Evolutionary conservation across 1,284 basidiomycete species (phyloP).

Genomic region (Rhizoctonia solani): DNA sequence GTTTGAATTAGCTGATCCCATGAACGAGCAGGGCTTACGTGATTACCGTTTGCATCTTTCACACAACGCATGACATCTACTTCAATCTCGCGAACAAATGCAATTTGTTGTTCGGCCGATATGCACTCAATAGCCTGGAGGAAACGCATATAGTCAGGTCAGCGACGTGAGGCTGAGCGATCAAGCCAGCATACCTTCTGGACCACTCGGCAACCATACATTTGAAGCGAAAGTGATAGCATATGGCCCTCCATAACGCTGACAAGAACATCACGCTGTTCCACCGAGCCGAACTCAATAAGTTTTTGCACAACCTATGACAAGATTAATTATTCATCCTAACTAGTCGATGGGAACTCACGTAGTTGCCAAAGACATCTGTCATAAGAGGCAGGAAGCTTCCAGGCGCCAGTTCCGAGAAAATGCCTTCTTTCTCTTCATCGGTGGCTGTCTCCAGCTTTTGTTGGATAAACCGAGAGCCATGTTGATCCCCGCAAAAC

Average conservation of each 20-base stretch:
- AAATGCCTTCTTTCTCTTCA: slow-evolving; percentile 82
- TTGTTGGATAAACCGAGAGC: slow-evolving; percentile 88
- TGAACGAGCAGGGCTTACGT: slow-evolving; percentile 61
- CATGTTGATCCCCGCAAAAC: slow-evolving; percentile 93
- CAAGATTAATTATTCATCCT: slow-evolving; percentile 15
- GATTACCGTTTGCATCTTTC: slow-evolving; percentile 93
- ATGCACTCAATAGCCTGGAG: slow-evolving; percentile 84
- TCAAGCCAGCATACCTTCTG: slow-evolving; percentile 64
- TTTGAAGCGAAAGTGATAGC: slow-evolving; percentile 80
- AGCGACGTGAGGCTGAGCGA: not conserved
- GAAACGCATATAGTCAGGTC: slow-evolving; percentile 26
- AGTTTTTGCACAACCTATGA: slow-evolving; percentile 89
- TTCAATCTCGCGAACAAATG: slow-evolving; percentile 80
- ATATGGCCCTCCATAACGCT: slow-evolving; percentile 81
- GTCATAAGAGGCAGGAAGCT: slow-evolving; percentile 81
- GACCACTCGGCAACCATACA: slow-evolving; percentile 95
- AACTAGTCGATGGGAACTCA: slow-evolving; percentile 47
- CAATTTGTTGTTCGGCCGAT: slow-evolving; percentile 73
- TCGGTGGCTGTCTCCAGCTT: slow-evolving; percentile 75
- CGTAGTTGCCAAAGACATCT: slow-evolving; percentile 98
- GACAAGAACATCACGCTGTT: slow-evolving; percentile 74
- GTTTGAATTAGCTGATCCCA: not conserved
- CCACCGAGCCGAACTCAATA: slow-evolving; percentile 84
- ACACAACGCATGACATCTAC: slow-evolving; percentile 85
- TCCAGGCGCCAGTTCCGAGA: slow-evolving; percentile 85